Evolutionary conservation across 805 yeast species (phyloP).

Genomic region (Wickerhamiella musiphila): DNA sequence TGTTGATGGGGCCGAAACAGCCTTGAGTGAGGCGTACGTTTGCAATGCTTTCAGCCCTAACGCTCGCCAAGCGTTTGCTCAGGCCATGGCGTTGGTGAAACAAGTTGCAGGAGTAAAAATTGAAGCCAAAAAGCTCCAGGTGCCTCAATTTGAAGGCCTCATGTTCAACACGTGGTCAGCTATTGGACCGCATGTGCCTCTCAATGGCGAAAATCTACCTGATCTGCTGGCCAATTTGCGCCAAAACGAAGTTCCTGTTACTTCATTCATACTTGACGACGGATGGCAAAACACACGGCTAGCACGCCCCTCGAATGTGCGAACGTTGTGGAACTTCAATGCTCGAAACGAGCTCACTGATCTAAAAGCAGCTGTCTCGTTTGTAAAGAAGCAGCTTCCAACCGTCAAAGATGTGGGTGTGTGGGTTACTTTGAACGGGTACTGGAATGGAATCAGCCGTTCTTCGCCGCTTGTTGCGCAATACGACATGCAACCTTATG

Average conservation of each 20-base stretch:
- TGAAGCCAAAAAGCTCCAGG: neutral
- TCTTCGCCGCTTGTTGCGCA: neutral
- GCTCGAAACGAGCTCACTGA: neutral
- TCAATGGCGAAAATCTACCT: neutral
- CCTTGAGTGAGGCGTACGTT: no score
- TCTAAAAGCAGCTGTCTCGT: neutral
- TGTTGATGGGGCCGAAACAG: no score
- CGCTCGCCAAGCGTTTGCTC: no score
- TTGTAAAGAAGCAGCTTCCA: neutral
- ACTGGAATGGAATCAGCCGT: neutral
- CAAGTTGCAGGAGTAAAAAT: no score
- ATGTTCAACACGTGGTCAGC: neutral
- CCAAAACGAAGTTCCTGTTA: neutral
- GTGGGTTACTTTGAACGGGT: neutral
- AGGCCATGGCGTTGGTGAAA: no score
- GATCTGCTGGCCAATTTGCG: neutral
- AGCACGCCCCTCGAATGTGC: neutral
- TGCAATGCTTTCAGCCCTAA: no score
- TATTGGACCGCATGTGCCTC: neutral
- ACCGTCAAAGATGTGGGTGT: neutral
- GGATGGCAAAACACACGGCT: neutral
- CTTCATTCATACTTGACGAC: neutral
- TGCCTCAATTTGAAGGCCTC: neutral
- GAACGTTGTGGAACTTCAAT: neutral
- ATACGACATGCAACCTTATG: neutral